A percentile compares a stretch with the other conserved stretches of the same genome.
phyloP scores from a whole-genome alignment of 1,139 yeast genomes.

The Taphrina wiesneri region DNA sequence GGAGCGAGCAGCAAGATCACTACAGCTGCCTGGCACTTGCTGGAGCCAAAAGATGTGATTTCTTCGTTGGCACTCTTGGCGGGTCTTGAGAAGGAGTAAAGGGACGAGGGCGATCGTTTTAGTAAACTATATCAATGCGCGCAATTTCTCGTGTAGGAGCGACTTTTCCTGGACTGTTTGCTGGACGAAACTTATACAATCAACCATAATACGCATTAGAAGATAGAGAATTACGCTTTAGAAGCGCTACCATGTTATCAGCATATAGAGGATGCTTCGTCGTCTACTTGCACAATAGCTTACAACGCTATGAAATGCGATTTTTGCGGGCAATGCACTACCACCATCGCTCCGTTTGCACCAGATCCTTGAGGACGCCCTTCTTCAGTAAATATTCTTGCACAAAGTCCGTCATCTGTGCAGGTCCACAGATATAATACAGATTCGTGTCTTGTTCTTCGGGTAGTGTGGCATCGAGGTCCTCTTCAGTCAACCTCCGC shows the following conservation, averaged over 20 bases:
- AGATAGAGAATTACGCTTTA: neutral
- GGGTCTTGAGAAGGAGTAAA: slow-evolving; percentile 22
- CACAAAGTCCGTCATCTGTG: slow-evolving; percentile 29
- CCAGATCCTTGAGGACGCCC: slow-evolving; percentile 27
- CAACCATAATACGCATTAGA: neutral
- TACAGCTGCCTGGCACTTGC: slow-evolving; percentile 80
- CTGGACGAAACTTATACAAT: neutral
- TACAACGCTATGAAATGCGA: too few relatives aligned
- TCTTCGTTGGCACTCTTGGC: slow-evolving; percentile 21
- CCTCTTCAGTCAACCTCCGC: slow-evolving; percentile 19
- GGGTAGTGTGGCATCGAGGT: slow-evolving; percentile 10
- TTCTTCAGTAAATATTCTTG: slow-evolving; percentile 16
- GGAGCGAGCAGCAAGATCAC: slow-evolving; percentile 94
- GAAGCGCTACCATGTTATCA: neutral
- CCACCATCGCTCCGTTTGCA: slow-evolving; percentile 33
- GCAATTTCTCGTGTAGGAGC: neutral
- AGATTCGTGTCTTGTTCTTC: slow-evolving; percentile 12
- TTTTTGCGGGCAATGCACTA: neutral
- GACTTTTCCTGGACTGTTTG: neutral
- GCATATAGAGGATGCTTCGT: neutral
- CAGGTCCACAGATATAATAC: slow-evolving; percentile 31
- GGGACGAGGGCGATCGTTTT: neutral
- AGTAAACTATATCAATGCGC: neutral
- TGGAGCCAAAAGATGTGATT: slow-evolving; percentile 76
- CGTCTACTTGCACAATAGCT: neutral